phyloP scores from a whole-genome alignment of 768 basidiomycete species.

The Phlebiopsis flavidoalba region DNA sequence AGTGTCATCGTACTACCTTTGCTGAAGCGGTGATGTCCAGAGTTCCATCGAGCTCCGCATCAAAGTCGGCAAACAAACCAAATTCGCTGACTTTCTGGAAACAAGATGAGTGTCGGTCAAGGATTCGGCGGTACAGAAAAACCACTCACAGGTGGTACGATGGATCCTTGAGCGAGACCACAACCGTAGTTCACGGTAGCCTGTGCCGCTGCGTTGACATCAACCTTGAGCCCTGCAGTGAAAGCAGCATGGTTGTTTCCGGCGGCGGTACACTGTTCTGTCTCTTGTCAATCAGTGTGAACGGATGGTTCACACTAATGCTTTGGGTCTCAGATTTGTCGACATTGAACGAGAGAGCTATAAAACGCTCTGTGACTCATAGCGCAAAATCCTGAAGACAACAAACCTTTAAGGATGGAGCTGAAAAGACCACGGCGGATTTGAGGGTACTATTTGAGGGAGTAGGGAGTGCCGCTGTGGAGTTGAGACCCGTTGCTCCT shows the following conservation, averaged over 20 bases:
- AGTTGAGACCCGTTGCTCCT: conserved; percentile 1
- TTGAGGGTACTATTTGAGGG: not conserved
- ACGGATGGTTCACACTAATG: conserved; percentile 17
- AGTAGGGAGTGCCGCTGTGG: not conserved
- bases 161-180: conserved; percentile 39
- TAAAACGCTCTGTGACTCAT: not conserved
- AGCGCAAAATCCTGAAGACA: not conserved
- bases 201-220: conserved; percentile 27
- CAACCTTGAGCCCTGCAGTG: conserved; percentile 18
- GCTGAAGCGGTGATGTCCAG: conserved; percentile 33
- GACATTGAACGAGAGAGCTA: conserved; percentile 15
- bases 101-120: too few species aligned
- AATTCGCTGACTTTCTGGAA: conserved; percentile 7
- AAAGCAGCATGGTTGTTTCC: conserved; percentile 13
- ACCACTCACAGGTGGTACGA: conserved; percentile 29
- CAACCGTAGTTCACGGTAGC: conserved; percentile 31
- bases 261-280: conserved; percentile 14
- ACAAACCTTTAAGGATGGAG: not conserved
- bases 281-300: conserved; percentile 16
- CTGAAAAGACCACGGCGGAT: not conserved
- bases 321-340: conserved; percentile 10
- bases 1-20: conserved; percentile 19
- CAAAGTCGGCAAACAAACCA: conserved; percentile 25
- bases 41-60: conserved; percentile 33
- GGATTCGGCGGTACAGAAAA: too few species aligned